Conservation (phyloP, 73 alveolate genomes). For the Blepharisma stoltei region DNA sequence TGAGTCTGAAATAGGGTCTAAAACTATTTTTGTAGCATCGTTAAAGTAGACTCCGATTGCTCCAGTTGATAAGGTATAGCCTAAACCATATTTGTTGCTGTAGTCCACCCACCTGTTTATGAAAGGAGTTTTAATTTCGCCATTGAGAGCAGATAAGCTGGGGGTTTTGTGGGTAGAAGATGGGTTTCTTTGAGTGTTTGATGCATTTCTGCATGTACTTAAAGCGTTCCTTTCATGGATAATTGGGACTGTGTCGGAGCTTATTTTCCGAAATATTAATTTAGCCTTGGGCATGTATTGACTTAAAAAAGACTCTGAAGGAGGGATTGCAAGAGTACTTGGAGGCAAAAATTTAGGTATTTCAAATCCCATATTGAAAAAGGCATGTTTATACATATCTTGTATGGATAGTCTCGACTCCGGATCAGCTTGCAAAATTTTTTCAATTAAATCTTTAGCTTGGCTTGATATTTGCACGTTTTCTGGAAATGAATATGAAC, state of each 20-base stretch:
- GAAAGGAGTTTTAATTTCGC: slow-evolving; percentile 11
- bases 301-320: slow-evolving; percentile 52
- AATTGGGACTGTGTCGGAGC: background rate
- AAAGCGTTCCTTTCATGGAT: background rate
- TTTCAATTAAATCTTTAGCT: slow-evolving; percentile 60
- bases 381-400: slow-evolving; percentile 53
- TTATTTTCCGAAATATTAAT: background rate
- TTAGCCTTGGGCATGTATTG: slow-evolving; percentile 34
- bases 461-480: slow-evolving; percentile 55
- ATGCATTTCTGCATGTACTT: background rate
- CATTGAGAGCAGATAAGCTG: background rate
- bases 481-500: slow-evolving; percentile 69
- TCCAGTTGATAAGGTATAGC: slow-evolving; percentile 43
- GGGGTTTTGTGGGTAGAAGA: background rate
- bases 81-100: slow-evolving; percentile 61
- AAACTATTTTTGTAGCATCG: slow-evolving; percentile 47
- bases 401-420: slow-evolving; percentile 49
- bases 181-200: background rate
- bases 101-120: slow-evolving; percentile 61
- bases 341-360: slow-evolving; percentile 82
- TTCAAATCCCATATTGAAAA: slow-evolving; percentile 48
- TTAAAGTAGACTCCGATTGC: slow-evolving; percentile 52
- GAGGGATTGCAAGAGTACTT: slow-evolving; percentile 82
- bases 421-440: slow-evolving; percentile 72
- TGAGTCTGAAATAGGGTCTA: slow-evolving; percentile 22